Base-by-base conservation (phyloP, 768 basidiomycete genomes). In the Leccinum disarticulatum region DNA sequence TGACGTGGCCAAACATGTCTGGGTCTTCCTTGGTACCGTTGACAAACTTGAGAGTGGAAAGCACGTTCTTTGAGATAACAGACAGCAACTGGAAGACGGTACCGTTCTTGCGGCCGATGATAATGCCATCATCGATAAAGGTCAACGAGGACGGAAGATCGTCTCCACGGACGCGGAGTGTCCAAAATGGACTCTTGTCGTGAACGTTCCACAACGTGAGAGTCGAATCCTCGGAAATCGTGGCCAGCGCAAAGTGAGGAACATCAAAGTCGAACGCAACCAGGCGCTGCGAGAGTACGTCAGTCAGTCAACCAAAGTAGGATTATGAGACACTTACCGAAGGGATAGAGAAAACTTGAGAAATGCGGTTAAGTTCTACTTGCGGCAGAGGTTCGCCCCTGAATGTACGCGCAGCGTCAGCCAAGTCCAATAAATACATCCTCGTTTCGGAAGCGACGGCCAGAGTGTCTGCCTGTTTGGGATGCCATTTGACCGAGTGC, bases 1-100 rank as follows among this genome's bases (percentile, higher is more conserved):
- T 87, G 64, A 88, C 84, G 67, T 94, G 92, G 14, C 92, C 90
- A 70, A 92, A 94, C 90, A 94, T 93, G 9, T 91, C 90, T 15
- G 78, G 79, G 66, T 93, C 91, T 46, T 93, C 91, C 60, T 80
- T 82, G 54, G 63, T 54, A 22, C 84, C 85, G 62, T 86, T 89
- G 67, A 88, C 77, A 68, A 94, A 94, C 68, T 85, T 90, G 74
- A 92, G 79, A 6, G 88, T 91, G 14, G 92, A 90, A 31, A 91
- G 77, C 2, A 93, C 82, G 51, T 79, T 80, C 72, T 87, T 88
- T 60, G 85, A 85, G 55, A 88, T 86, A 53, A 84, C 80, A n/a
- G 90, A 87, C 36, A 94, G 78, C 31, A 94, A 78, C 73, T 94
- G 92, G 80, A 92, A 88, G 61, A 91, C 74, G 0, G 92, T 94